A percentile compares a stretch with the other conserved stretches of the same genome.
These are phyloP conservation scores for Hypomontagnella monticulosa DNA, from an alignment of 495 filamentous ascomycete genomes.

Conservation along the genomic window DNA sequence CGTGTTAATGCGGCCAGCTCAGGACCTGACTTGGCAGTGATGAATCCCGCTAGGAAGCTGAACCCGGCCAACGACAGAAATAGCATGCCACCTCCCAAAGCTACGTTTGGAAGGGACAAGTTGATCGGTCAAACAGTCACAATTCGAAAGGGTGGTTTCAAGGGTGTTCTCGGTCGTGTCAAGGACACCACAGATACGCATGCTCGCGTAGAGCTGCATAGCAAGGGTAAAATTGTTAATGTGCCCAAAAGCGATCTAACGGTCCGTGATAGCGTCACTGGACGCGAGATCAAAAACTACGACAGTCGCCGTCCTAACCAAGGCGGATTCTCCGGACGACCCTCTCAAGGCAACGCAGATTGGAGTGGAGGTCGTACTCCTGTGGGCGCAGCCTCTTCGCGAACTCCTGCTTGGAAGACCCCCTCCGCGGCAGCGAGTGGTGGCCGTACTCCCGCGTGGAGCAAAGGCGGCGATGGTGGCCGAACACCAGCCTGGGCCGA, in stretches of 20 bases:
- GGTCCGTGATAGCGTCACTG: constrained; percentile 85
- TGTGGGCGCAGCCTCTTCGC: constrained; percentile 66
- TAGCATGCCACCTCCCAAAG: constrained; percentile 79
- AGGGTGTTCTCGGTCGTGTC: constrained; percentile 93
- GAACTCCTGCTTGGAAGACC: constrained; percentile 73
- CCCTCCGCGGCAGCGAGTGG: constrained; percentile 52
- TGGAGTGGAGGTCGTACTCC: constrained; percentile 74
- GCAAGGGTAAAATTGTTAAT: constrained; percentile 86
- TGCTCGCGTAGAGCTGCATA: constrained; percentile 90
- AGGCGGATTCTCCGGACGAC: constrained; percentile 51
- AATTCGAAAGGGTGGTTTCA: constrained; percentile 83
- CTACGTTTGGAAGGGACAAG: constrained; percentile 78
- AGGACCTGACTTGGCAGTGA: constrained; percentile 81
- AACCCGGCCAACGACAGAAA: constrained; percentile 60
- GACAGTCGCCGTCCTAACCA: constrained; percentile 68
- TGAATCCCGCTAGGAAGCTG: constrained; percentile 88
- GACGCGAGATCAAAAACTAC: constrained; percentile 73
- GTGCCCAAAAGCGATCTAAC: constrained; percentile 79
- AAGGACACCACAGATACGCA: constrained; percentile 87
- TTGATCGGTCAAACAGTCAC: constrained; percentile 90
- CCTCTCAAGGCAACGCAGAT: constrained; percentile 56
- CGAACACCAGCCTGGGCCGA: constrained; percentile 86
- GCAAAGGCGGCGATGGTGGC: constrained; percentile 63
- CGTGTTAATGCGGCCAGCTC: constrained; percentile 61
- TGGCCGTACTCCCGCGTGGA: constrained; percentile 75